Evolutionary conservation across 1,284 basidiomycete genomes (phyloP), one percentile per base, ranked within the genome.

Genomic region (Ustilago bromivora): DNA sequence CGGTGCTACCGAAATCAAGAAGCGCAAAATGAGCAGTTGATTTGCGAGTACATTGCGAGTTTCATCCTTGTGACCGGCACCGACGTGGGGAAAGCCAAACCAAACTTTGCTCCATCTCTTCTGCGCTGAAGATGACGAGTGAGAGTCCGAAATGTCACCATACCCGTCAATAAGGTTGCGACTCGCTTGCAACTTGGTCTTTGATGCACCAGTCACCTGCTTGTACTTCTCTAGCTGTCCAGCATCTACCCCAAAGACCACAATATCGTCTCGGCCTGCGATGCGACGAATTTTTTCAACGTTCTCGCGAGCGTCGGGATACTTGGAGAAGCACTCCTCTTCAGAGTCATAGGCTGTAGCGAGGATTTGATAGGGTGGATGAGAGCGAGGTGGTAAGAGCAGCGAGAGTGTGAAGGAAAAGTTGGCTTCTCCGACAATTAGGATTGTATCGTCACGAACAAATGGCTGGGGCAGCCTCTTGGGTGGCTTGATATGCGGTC

Each of bases 81-180:
- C 96, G 80, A 93, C 93, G 88, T 99, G 96, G 58, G 96, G 96
- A 82, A 98, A 99, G 85, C 98, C 98, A 91, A 95, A 98, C 28
- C 94, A 91, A 66, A 98, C 90, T 62, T 87, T 90, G 89, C 88
- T 95, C 92, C 90, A 93, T 92, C 71, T 87, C 88, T 82, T 52
- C 19, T 71, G 66, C 17, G 32, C 13, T 28, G 61, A 46, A 47
- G 41, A 31, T 11, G 55, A 46, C n/a, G 43, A 46, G n/a, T 46
- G 43, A 19, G n/a, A 8, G 32, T 53, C 38, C 0, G 12, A 17
- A 3, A 17, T 9, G 6, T 62, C 57, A 7, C 19, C 46, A 46
- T 57, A 61, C 15, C 57, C 54, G 19, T 64, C 57, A 2, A 43
- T 49, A 10, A 72, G 49, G 17, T 63, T 72, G 11, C 53, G 38